Evolutionary conservation across 768 basidiomycete genomes (phyloP).

Genomic region (Lyophyllum shimeji): DNA sequence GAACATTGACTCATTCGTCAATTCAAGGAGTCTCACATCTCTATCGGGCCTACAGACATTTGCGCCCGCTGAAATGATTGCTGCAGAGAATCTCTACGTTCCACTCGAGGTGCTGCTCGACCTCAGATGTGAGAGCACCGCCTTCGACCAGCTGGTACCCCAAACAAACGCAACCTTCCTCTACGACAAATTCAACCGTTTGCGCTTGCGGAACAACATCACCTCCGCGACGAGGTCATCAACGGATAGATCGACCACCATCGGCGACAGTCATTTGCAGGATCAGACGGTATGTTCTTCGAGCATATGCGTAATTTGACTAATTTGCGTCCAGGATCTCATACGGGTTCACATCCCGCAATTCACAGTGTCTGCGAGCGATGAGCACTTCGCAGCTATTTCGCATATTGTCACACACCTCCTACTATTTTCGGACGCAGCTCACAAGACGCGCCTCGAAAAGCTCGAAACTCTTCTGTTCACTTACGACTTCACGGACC

Average conservation of each 20-base stretch:
- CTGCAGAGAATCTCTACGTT: slow-evolving; percentile 55
- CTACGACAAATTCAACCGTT: slow-evolving; percentile 93
- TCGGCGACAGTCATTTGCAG: slow-evolving; percentile 49
- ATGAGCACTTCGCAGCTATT: slow-evolving; percentile 79
- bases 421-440: slow-evolving; percentile 86
- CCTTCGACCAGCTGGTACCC: slow-evolving; percentile 88
- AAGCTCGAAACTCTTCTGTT: slow-evolving; percentile 81
- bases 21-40: slow-evolving; percentile 68
- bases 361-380: slow-evolving; percentile 83
- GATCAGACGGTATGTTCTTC: slow-evolving; percentile 56
- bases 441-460: slow-evolving; percentile 75
- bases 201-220: slow-evolving; percentile 75
- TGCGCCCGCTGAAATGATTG: slow-evolving; percentile 54
- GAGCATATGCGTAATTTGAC: neutral
- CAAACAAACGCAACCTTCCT: slow-evolving; percentile 84
- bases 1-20: neutral
- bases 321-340: slow-evolving; percentile 58
- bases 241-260: slow-evolving; percentile 34
- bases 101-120: slow-evolving; percentile 93
- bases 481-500: slow-evolving; percentile 85
- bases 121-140: slow-evolving; percentile 73
- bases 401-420: slow-evolving; percentile 86
- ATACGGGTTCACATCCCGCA: slow-evolving; percentile 79
- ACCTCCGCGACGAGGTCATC: slow-evolving; percentile 45
- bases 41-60: slow-evolving; percentile 87